A percentile compares a stretch with the other conserved stretches of the same genome.
These are phyloP conservation scores for Epichloe gansuensis DNA, from an alignment of 2,329 filamentous ascomycete genomes.

Conservation along the genomic window DNA sequence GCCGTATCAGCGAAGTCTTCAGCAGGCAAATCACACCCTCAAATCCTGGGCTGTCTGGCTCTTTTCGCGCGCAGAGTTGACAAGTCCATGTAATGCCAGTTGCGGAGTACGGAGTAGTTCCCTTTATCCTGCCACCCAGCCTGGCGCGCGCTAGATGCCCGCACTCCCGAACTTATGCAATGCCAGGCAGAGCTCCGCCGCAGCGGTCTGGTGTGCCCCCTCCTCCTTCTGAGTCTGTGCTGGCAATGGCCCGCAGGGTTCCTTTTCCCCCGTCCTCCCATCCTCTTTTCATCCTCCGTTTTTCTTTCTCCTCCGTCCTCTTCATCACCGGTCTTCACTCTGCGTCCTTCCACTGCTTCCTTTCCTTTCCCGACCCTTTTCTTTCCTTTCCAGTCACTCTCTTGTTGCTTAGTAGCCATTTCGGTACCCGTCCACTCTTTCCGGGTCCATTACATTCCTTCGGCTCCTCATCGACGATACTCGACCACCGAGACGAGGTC, in stretches of 20 bases:
- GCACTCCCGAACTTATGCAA: no score
- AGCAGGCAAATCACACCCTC: no score
- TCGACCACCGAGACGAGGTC: slow-evolving; percentile 6
- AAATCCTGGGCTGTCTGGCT: no score
- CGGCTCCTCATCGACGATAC: slow-evolving; percentile 18
- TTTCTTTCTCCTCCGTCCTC: slow-evolving; percentile 21
- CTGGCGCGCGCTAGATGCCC: no score
- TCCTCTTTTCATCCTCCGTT: slow-evolving; percentile 25
- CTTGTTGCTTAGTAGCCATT: slow-evolving; percentile 30
- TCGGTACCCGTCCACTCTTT: slow-evolving; percentile 41
- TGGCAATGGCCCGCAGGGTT: slow-evolving; percentile 6
- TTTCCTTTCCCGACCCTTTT: slow-evolving; percentile 24
- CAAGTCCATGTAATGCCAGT: no score
- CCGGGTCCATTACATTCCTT: slow-evolving; percentile 34
- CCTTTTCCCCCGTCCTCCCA: slow-evolving; percentile 12
- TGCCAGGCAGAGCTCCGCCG: not conserved
- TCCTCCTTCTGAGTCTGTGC: not conserved
- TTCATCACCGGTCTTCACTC: slow-evolving; percentile 21
- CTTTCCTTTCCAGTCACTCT: slow-evolving; percentile 39
- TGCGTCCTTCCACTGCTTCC: slow-evolving; percentile 22
- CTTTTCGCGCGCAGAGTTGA: no score
- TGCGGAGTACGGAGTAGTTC: no score
- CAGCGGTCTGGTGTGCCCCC: not conserved
- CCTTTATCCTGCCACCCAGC: no score
- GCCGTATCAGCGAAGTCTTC: no score